phyloP scores from a whole-genome alignment of 352 stramenopile genomes.

The Globisporangium recalcitrans region DNA sequence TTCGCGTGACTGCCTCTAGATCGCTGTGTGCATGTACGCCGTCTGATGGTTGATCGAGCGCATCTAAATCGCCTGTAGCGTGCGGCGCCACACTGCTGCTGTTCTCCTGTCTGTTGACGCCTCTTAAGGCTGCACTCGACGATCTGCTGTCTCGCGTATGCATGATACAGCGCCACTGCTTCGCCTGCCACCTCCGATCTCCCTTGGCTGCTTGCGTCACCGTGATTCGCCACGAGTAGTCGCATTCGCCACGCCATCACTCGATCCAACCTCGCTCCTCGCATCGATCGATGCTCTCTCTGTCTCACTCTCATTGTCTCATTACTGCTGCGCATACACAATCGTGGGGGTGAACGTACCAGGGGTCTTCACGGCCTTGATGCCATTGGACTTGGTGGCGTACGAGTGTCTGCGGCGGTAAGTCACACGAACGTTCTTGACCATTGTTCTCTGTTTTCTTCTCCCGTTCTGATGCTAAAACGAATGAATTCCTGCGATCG shows the following conservation, averaged over 20 bases:
- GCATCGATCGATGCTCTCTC: neutral
- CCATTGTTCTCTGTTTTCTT: constrained; percentile 80
- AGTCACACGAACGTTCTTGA: constrained; percentile 94
- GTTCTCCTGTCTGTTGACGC: neutral
- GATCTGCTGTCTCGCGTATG: neutral
- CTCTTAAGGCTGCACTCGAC: neutral
- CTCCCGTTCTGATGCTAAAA: constrained; percentile 62
- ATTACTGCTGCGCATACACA: neutral
- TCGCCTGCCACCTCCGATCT: neutral
- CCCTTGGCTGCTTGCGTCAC: neutral
- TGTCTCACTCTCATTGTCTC: neutral
- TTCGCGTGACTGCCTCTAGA: neutral
- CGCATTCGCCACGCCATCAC: neutral
- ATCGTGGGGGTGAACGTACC: constrained; percentile 53
- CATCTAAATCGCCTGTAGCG: too few species aligned
- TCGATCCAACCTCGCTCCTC: neutral
- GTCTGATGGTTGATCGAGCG: too few species aligned
- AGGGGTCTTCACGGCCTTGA: constrained; percentile 94
- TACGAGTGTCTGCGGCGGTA: constrained; percentile 96
- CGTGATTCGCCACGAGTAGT: neutral
- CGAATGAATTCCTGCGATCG: constrained; percentile 28
- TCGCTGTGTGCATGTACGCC: neutral
- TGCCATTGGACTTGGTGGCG: constrained; percentile 92
- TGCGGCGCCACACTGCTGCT: neutral
- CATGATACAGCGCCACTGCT: too few species aligned